Evolutionary conservation across 257 asterid species (phyloP).

Genomic region (Nicotiana noctiflora): DNA sequence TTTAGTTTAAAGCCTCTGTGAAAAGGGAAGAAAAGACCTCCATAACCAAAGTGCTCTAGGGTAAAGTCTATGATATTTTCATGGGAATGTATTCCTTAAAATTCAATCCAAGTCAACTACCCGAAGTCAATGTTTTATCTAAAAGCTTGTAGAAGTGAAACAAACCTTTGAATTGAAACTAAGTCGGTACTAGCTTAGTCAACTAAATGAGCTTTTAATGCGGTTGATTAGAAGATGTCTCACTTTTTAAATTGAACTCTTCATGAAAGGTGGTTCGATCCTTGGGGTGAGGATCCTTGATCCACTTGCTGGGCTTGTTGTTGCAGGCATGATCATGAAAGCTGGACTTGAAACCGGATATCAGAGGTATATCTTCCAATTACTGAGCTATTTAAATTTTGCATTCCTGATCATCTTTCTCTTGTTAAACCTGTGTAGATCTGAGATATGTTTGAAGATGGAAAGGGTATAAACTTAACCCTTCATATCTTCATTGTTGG

Average conservation of each 20-base stretch:
- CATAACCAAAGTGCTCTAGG: not conserved
- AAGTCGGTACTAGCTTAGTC: not conserved
- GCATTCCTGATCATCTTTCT: not conserved
- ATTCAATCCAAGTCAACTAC: not conserved
- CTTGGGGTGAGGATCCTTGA: constrained; percentile 85
- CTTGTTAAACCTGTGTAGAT: not conserved
- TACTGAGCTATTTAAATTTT: not conserved
- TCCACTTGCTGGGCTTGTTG: constrained; percentile 94
- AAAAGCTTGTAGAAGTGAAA: not conserved
- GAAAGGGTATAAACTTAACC: not conserved
- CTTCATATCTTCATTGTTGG: not conserved
- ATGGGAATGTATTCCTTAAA: not conserved
- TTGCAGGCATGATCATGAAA: constrained; percentile 88
- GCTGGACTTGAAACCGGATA: constrained; percentile 91
- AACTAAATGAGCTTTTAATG: not conserved
- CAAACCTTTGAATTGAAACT: not conserved
- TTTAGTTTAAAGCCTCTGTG: not conserved
- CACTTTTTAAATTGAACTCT: constrained; percentile 7
- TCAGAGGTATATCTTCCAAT: constrained; percentile 52
- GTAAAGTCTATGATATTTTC: not conserved
- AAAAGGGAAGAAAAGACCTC: not conserved
- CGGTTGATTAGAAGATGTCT: constrained; percentile 2
- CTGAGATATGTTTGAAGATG: not conserved
- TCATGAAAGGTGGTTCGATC: constrained; percentile 64
- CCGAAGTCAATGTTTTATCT: not conserved